phyloP scores from a whole-genome alignment of 2,329 filamentous ascomycete species.

The Monosporascus ibericus region DNA sequence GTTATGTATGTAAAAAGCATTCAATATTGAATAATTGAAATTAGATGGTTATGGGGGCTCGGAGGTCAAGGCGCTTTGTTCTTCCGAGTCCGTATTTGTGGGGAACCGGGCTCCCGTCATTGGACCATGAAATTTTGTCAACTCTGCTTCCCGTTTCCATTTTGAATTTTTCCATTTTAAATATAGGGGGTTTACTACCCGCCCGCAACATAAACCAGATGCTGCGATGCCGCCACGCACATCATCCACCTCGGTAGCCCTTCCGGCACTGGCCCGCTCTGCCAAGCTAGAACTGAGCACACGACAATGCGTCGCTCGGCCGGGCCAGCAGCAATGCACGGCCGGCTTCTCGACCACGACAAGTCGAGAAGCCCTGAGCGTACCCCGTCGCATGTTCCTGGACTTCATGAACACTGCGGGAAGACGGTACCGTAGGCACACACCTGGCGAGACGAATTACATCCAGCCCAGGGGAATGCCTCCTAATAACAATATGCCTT shows the following conservation, averaged over 20 bases:
- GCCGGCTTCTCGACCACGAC: constrained; percentile 24
- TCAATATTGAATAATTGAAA: no score
- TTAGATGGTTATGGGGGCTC: no score
- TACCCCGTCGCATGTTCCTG: constrained; percentile 16
- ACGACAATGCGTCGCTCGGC: constrained; percentile 1
- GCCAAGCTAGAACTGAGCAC: neutral
- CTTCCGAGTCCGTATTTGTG: neutral
- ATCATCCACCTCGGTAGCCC: constrained; percentile 9
- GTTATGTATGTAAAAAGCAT: no score
- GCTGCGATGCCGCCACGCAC: constrained; percentile 21
- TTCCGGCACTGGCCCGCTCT: constrained; percentile 6
- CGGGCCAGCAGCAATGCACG: constrained; percentile 6
- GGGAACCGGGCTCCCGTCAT: neutral
- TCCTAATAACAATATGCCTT: constrained; percentile 40
- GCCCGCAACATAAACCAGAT: neutral
- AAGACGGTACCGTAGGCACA: constrained; percentile 4
- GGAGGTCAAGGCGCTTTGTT: neutral
- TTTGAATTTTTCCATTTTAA: neutral
- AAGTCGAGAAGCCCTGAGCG: constrained; percentile 15
- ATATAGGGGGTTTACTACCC: neutral
- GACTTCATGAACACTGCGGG: constrained; percentile 14
- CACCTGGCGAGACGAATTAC: constrained; percentile 11
- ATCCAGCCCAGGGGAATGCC: neutral
- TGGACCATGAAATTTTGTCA: neutral
- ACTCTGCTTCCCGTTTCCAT: neutral